These are phyloP conservation scores for Ceriops zippeliana DNA, from an alignment of 345 rosid species.

Conservation along the genomic window DNA sequence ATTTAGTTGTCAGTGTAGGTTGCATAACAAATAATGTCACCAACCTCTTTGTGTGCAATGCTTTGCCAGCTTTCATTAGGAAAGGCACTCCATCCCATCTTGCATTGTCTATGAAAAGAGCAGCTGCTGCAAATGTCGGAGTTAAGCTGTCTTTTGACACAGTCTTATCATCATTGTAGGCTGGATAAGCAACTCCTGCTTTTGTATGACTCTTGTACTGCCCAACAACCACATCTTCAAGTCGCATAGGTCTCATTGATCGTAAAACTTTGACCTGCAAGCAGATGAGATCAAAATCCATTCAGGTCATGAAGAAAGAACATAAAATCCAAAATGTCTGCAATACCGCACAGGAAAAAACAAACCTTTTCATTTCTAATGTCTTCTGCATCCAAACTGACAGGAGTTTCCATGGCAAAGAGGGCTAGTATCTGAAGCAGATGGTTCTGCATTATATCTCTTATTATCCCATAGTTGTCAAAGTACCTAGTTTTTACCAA, in stretches of 20 bases:
- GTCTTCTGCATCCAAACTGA: slow-evolving; percentile 97
- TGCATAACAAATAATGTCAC: not conserved
- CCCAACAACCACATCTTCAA: slow-evolving; percentile 79
- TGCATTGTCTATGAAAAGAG: slow-evolving; percentile 89
- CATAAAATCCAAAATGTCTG: not conserved
- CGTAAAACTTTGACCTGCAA: slow-evolving; percentile 90
- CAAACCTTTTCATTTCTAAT: slow-evolving; percentile 91
- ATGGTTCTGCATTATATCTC: slow-evolving; percentile 99
- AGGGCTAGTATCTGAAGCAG: slow-evolving; percentile 96
- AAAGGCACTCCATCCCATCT: slow-evolving; percentile 99
- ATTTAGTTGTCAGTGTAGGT: not conserved
- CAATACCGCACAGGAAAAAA: not conserved
- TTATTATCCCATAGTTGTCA: slow-evolving; percentile 85
- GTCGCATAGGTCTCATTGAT: slow-evolving; percentile 81
- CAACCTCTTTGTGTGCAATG: slow-evolving; percentile 75
- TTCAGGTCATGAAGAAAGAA: slow-evolving; percentile 1
- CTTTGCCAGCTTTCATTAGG: slow-evolving; percentile 97
- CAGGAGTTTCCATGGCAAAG: slow-evolving; percentile 99
- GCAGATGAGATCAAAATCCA: slow-evolving; percentile 10
- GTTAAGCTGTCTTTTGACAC: slow-evolving; percentile 87
- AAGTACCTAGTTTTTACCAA: slow-evolving; percentile 57
- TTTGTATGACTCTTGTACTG: slow-evolving; percentile 93
- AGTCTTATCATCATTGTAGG: slow-evolving; percentile 83
- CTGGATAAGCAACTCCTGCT: slow-evolving; percentile 78
- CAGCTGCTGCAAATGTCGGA: slow-evolving; percentile 99